Evolutionary conservation across 805 yeast genomes (phyloP), one percentile per base, ranked within the genome.

Genomic region (Candida manassasensis): DNA sequence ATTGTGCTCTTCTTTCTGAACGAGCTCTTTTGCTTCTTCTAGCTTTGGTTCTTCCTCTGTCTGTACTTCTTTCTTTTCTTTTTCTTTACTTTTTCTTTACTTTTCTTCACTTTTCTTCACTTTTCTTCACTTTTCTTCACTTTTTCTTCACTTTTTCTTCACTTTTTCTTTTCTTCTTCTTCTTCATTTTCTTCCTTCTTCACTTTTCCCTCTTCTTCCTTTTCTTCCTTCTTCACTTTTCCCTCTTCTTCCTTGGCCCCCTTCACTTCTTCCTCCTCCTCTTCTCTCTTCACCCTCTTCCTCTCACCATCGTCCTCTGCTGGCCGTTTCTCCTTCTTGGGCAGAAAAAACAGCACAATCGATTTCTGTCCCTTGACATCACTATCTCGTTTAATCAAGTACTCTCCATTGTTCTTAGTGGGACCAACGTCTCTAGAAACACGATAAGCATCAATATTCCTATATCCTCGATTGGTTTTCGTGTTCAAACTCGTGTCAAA

Each of bases 351-450:
- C 48, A 47, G 51, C 12, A 49, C 50, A 13, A 62, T 59, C 3
- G 50, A 38, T 21, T 44, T 42, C 36, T 54, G 59, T 2, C 47
- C 42, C 21, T 40, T 44, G 6, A 18, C 26, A 27, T 37, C 33
- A 28, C 37, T 36, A 12, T 39, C 42, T 30, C 43, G 44, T 38
- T 59, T 44, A 6, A 63, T 58, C 36, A 75, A 53, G 9, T 61
- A 47, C n/a, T 53, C 53, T 2, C 69, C 69, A 27, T 83, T 73
- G 34, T 67, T 70, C 2, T 60, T 47, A 0, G 75, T 68, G 29
- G 77, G 81, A 2, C 93, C 93, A 8, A 86, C 89, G 14, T 71
- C 79, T 18, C 57, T 61, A 3, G 71, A 53, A 2, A 86, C 95
- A 34, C 67, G 65, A 49, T 71, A 77, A 52, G 75, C 69, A 24